Evolutionary conservation across 495 filamentous ascomycete species (phyloP).

Genomic region (Penicillium coprophilum): DNA sequence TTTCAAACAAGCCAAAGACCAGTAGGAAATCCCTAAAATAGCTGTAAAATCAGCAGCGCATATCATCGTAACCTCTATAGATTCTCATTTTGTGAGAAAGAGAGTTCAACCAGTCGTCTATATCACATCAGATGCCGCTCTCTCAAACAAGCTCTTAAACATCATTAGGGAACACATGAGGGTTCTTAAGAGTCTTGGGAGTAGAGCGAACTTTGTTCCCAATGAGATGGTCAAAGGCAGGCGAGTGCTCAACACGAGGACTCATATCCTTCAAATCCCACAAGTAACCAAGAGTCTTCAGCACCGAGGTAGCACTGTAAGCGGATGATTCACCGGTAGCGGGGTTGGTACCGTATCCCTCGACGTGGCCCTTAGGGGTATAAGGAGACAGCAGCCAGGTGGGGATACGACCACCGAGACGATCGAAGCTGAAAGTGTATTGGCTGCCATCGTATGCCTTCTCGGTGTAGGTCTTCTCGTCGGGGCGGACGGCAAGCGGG

Average conservation of each 20-base stretch:
- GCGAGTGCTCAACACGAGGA: slow-evolving; percentile 42
- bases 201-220: slow-evolving; percentile 20
- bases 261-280: slow-evolving; percentile 48
- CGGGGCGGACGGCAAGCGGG: slow-evolving; percentile 44
- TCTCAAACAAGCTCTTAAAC: slow-evolving; percentile 1
- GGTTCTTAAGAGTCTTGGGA: slow-evolving; percentile 22
- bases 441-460: slow-evolving; percentile 38
- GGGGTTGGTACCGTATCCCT: slow-evolving; percentile 45
- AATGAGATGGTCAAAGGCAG: slow-evolving; percentile 49
- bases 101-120: neutral
- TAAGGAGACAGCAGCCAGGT: slow-evolving; percentile 54
- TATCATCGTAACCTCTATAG: neutral
- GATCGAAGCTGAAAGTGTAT: slow-evolving; percentile 50
- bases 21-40: neutral
- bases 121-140: neutral
- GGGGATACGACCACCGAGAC: slow-evolving; percentile 54
- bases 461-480: slow-evolving; percentile 49
- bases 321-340: slow-evolving; percentile 33
- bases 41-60: neutral
- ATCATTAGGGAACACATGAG: slow-evolving; percentile 25
- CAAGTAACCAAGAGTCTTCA: slow-evolving; percentile 46
- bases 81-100: neutral
- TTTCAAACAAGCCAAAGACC: neutral
- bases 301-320: slow-evolving; percentile 45
- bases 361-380: slow-evolving; percentile 40